phyloP scores from a whole-genome alignment of 345 rosid genomes.

The Conringia planisiliqua region DNA sequence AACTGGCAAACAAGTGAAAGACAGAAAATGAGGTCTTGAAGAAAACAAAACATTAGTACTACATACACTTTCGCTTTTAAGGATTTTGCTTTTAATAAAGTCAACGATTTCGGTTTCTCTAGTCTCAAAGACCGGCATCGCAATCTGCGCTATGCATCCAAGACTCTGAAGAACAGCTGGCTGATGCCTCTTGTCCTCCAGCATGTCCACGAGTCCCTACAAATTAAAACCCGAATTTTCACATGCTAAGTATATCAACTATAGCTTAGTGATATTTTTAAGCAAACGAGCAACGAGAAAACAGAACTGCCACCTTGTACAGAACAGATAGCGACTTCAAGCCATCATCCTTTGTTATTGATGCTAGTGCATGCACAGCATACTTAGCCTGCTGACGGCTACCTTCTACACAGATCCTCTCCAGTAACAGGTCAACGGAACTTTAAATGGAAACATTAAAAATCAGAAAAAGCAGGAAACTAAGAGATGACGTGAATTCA shows the following conservation, averaged over 20 bases:
- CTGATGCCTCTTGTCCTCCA: conserved; percentile 82
- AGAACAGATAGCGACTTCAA: conserved; percentile 92
- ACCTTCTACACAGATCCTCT: conserved; percentile 92
- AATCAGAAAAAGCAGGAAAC: conserved; percentile 23
- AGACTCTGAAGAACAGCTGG: conserved; percentile 92
- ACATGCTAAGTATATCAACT: conserved; percentile 3
- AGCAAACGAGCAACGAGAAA: conserved; percentile 21
- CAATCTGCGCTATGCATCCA: conserved; percentile 97
- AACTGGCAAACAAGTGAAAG: conserved; percentile 5
- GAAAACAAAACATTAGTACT: conserved; percentile 24
- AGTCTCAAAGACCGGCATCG: conserved; percentile 95
- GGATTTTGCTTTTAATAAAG: conserved; percentile 72
- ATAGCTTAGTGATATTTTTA: neutral
- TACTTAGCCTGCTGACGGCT: conserved; percentile 91
- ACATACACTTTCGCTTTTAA: conserved; percentile 57
- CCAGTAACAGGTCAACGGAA: conserved; percentile 87
- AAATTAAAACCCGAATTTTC: conserved; percentile 32
- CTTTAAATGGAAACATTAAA: conserved; percentile 47
- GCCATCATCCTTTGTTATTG: conserved; percentile 97
- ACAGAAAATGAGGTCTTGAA: conserved; percentile 13
- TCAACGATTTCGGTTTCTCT: conserved; percentile 85
- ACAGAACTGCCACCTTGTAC: conserved; percentile 59
- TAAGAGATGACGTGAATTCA: conserved; percentile 7
- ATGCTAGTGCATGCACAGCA: conserved; percentile 97
- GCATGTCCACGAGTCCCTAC: conserved; percentile 94